Evolutionary conservation across 2,329 filamentous ascomycete species (phyloP).

Genomic region (Sporothrix globosa): DNA sequence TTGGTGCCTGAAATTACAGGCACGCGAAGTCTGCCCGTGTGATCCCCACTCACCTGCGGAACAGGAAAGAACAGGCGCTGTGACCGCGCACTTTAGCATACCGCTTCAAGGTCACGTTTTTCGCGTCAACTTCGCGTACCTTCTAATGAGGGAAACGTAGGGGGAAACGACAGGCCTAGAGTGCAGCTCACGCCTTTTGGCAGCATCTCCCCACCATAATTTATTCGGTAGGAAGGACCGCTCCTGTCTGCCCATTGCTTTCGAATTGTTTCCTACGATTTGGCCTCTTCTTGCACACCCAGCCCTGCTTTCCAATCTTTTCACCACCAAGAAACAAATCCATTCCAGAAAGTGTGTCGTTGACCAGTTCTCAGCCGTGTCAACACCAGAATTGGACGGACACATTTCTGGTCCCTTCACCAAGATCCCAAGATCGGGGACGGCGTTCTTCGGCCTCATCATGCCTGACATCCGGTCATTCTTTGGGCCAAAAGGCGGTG

Average conservation of each 20-base stretch:
- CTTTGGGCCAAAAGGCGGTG: slow-evolving; percentile 66
- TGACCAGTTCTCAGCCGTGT: neutral
- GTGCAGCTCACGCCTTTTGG: neutral
- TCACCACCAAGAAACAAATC: neutral
- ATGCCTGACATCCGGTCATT: slow-evolving; percentile 78
- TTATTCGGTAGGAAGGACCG: slow-evolving; percentile 9
- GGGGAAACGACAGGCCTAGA: slow-evolving; percentile 18
- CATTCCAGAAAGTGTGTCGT: neutral
- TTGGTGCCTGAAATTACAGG: slow-evolving; percentile 28
- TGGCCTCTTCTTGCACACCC: neutral
- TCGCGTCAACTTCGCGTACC: slow-evolving; percentile 52
- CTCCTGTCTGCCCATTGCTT: slow-evolving; percentile 8
- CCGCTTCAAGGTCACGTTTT: slow-evolving; percentile 44
- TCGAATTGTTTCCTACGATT: slow-evolving; percentile 21
- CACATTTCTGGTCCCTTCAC: slow-evolving; percentile 9
- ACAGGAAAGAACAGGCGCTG: neutral
- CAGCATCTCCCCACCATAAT: slow-evolving; percentile 14
- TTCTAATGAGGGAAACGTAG: neutral
- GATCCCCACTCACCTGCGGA: neutral
- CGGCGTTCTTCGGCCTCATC: slow-evolving; percentile 19
- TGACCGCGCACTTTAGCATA: slow-evolving; percentile 16
- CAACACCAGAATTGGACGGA: slow-evolving; percentile 1
- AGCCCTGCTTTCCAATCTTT: neutral
- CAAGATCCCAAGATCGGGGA: neutral
- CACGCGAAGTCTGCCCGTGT: neutral